Base-by-base conservation (phyloP, 1,139 yeast species). In the Lodderomyces orthopsilosis region DNA sequence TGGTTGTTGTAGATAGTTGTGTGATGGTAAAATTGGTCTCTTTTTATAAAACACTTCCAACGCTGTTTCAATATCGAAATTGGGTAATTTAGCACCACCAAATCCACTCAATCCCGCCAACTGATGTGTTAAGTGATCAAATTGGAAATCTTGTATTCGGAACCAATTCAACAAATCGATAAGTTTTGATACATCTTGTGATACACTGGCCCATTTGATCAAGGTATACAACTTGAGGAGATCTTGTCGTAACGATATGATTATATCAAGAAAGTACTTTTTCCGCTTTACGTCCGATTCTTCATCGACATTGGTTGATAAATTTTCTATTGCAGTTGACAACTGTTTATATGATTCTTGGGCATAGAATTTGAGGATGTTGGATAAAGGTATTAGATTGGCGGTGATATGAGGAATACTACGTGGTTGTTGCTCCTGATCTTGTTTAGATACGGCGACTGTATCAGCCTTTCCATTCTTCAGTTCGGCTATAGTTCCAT, bases 151-250 rank as follows among this genome's bases (percentile, higher is more conserved):
- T 46, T 88, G 90, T 48, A 60, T 56, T 19, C 95, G 73, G 39
- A 91, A 73, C 94, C 95, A 91, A 47, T 87, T 85, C 48, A 93
- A 79, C 21, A 91, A 72, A 63, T 93, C 98, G 46, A 93, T 90
- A 51, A 90, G 70, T 44, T 75, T 75, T 32, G 84, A 79, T 44
- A 91, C 81, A 44, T 85, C 89, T 42, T 79, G 74, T 10, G 91
- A 74, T 26, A 80, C 82, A 26, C 77, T 74, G 1, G 95, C 80
- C 98, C 98, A 93, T 62, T 90, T 90, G 38, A 85, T 79, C 40
- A 93, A 66, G 4, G 95, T 95, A 52, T 88, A 90, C 2, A 91
- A 63, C 59, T 91, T 83, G 49, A 90, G 76, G 56, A 85, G 88
- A 55, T 90, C 94, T 54, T 88, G 90, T 44, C 98, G 75, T 35